Base-by-base conservation (phyloP, 176 grass and related monocot genomes). In the Lolium multiflorum region DNA sequence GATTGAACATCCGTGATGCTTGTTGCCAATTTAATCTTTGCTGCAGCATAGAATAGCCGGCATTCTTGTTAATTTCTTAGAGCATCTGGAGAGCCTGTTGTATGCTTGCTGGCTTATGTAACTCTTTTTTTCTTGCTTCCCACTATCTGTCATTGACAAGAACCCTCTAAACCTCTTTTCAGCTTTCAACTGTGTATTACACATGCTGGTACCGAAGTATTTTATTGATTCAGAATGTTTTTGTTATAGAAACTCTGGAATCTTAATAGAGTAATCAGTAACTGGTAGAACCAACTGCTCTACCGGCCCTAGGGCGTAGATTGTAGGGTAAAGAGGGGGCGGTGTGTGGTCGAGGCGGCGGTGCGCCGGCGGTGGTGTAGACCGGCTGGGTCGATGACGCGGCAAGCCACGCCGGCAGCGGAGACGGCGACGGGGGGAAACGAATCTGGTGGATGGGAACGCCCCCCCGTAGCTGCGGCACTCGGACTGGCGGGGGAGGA, bases 61-160 rank as follows among this genome's bases (percentile, higher is more conserved):
- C 15, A 15, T 6, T 71, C 18, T 83, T 90, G 61, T 64, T 12
- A 50, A 57, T 59, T 81, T 58, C n/a, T 58, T 76, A 41, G 59
- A 56, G 18, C 16, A 62, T 71, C 60, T 79, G 46, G 46, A 80
- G 4, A 25, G 2, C 6, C 2, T 68, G 24, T n/a, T 84, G 7
- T 58, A 63, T 73, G 11, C 25, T 13, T 64, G 4, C 63, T 31
- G 22, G 4, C 22, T 79, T 59, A 58, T 47, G 9, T 50, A 57
- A 25, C 44, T 46, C 21, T 46, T 77, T 83, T 22, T 69, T 9
- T 12, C 22, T 3, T 49, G 73, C 16, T 54, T 24, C 24, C 7
- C 55, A 74, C 26, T 35, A 6, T 74, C 6, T 61, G 12, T 61
- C 15, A 52, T 39, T 85, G 50, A 64, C 14, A 57, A 74, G 39